Base-by-base conservation (phyloP, 208 protist genomes). In the Leptomonas pyrrhocoris region DNA sequence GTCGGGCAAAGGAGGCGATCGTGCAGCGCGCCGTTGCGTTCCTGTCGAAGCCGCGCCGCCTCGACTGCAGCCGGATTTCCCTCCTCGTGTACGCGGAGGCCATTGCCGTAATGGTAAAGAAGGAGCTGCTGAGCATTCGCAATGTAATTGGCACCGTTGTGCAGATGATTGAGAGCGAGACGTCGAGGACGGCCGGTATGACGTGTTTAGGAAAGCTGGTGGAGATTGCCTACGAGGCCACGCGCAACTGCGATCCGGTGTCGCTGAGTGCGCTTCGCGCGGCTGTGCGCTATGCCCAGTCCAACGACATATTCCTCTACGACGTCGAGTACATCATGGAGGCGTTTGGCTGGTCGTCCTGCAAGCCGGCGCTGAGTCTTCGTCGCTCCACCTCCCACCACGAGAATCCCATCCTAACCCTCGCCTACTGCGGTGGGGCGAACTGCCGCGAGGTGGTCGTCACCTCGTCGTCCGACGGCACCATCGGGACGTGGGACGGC, bases 271-370 rank as follows among this genome's bases (percentile, higher is more conserved):
- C 74, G 5, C 49, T 96, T 11, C 81, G 87, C 27, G 48, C 27
- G 15, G 80, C 87, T 23, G 74, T 93, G 19, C 78, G 66, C 16
- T 77, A 67, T 45, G 85, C 82, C 16, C 92, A 94, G 77, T 74
- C 89, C 54, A 87, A 93, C 55, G 89, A 94, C 48, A 77, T 79
- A 25, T 96, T 94, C 57, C 56, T 88, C 23, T 96, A 96, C 73
- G 92, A 96, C 58, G 86, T 94, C 36, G 88, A 96, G 65, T 96
- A 96, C 67, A 91, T 96, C 23, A 84, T 93, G 74, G 89, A 94
- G 55, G 77, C 83, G 2, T 84, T 96, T 42, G 92, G 92, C 6
- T 88, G 89, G 86, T 86, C 76, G 19, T 80, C 86, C 64, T 93
- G 86, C 73, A 94, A 93, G 65, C 77, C 81, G 16, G 30, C 68